Evolutionary conservation across 169 alveolate species (phyloP).

Genomic region (Sarcocystis neurona): DNA sequence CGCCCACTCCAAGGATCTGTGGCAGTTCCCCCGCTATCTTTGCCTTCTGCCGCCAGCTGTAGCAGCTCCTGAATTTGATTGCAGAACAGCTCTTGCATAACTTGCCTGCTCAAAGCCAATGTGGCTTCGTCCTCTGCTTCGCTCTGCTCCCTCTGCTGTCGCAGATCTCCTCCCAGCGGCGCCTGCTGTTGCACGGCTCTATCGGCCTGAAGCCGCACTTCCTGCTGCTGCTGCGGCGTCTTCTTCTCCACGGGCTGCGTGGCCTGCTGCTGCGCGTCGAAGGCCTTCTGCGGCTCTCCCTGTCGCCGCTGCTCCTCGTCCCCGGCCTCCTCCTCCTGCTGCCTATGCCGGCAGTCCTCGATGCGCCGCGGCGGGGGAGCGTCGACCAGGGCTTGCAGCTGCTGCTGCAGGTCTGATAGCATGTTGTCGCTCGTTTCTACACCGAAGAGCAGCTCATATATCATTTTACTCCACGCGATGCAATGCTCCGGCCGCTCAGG

Average conservation of each 20-base stretch:
- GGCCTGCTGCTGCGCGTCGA: background rate
- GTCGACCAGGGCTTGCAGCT: conserved; percentile 9
- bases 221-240: background rate
- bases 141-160: background rate
- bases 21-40: no score
- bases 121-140: background rate
- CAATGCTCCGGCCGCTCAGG: conserved; percentile 92
- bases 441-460: conserved; percentile 75
- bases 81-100: conserved; percentile 16
- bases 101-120: background rate
- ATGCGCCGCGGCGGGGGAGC: background rate
- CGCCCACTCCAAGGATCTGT: no score
- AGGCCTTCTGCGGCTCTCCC: background rate
- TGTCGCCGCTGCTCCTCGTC: background rate
- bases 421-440: conserved; percentile 45
- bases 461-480: conserved; percentile 90
- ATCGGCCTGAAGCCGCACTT: no score
- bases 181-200: background rate
- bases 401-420: conserved; percentile 41
- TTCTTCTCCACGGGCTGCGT: background rate
- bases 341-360: background rate
- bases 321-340: background rate
- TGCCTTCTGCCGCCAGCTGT: background rate
- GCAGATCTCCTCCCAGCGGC: background rate
- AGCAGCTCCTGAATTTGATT: background rate